A percentile compares a stretch with the other conserved stretches of the same genome.
These are phyloP conservation scores for Eucommia ulmoides DNA, from an alignment of 257 asterid genomes.

Conservation along the genomic window DNA sequence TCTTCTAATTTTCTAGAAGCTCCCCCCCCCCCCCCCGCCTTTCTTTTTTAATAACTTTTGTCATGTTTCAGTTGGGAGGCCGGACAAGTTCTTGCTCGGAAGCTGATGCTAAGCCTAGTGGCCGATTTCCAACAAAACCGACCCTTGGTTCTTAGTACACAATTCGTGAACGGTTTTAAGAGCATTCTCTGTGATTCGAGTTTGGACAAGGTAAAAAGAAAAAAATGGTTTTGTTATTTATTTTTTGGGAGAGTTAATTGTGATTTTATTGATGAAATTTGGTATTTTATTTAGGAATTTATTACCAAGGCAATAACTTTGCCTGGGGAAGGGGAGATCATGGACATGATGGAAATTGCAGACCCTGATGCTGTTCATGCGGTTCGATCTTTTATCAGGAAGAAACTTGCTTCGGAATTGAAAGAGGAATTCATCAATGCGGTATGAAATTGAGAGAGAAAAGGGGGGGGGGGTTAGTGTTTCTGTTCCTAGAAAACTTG, in stretches of 20 bases:
- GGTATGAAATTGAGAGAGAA: slow-evolving; percentile 21
- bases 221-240: no score
- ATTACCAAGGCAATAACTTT: slow-evolving; percentile 71
- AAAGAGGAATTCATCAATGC: slow-evolving; percentile 45
- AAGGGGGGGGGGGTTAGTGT: no score
- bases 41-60: slow-evolving; percentile 1
- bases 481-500: no score
- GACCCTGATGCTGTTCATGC: slow-evolving; percentile 91
- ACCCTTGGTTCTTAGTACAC: slow-evolving; percentile 53
- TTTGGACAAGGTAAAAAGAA: slow-evolving; percentile 87
- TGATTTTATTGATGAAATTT: no score
- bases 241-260: no score
- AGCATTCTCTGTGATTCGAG: slow-evolving; percentile 43
- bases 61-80: slow-evolving; percentile 62
- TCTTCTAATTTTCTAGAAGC: no score
- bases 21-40: no score
- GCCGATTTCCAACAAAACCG: slow-evolving; percentile 58
- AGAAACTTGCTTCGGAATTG: slow-evolving; percentile 64
- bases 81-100: slow-evolving; percentile 70
- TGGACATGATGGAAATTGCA: slow-evolving; percentile 81
- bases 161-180: slow-evolving; percentile 53
- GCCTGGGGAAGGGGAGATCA: slow-evolving; percentile 75
- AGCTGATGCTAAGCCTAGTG: slow-evolving; percentile 65
- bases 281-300: slow-evolving; percentile 69
- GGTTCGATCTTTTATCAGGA: slow-evolving; percentile 52